Base-by-base conservation (phyloP, 2,329 filamentous ascomycete genomes). In the Colletotrichum sp. region DNA sequence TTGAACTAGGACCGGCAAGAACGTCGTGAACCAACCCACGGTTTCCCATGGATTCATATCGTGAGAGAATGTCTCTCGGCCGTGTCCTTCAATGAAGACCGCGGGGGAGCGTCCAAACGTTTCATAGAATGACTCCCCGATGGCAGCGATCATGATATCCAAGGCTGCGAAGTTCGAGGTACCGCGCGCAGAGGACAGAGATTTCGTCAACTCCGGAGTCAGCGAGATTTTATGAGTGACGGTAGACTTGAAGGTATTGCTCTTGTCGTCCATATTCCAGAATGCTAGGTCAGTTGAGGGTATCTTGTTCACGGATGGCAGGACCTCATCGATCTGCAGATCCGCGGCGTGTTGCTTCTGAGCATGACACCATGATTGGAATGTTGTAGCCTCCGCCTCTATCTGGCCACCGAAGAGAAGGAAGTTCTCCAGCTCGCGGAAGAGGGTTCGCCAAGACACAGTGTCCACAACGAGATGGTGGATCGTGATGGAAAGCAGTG, bases 21-120 rank as follows among this genome's bases (percentile, higher is more conserved):
- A 80, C 0, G 85, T 86, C 1, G 87, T 88, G 71, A 88, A 88
- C 87, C 87, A 89, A 6, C 87, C 87, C 1, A 88, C 84, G 0
- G 85, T 88, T 2, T 81, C 76, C 0, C 86, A 85, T 2, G 85
- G 77, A 65, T 88, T 83, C 10, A 86, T 77, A 1, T 59, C 34
- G 3, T 78, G 34, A 28, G 81, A 79, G 80, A 82, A 84, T 1
- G 83, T 75, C 36, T 88, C 86, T 9, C 87, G 81, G 2, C 87
- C 87, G 30, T 88, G 87, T 0, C 84, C 82, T 72, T 88, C 86
- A 52, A 81, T 83, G 78, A 85, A 88, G 2, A 88, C 77, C 4
- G 81, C 77, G 2, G 86, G 86, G 0, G 80, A 24, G 1, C 78
- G n/a, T 6, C 86, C 28, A 71, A 89, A 88, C 8, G 71, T 79